phyloP scores from a whole-genome alignment of 352 stramenopile genomes.

The Phytophthora kernoviae region DNA sequence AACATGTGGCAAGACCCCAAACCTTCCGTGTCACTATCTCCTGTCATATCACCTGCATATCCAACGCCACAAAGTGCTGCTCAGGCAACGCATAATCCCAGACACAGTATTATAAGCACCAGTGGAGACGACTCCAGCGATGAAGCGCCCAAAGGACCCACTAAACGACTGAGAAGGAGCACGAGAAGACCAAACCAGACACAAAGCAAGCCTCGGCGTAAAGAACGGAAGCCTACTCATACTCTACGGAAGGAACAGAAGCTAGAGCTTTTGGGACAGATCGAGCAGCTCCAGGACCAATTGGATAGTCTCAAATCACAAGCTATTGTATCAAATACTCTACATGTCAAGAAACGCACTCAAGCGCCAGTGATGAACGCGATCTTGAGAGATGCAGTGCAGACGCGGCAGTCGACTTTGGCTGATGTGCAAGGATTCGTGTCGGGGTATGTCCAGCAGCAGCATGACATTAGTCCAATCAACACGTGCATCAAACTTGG shows the following conservation, averaged over 20 bases:
- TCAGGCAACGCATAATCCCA: not conserved
- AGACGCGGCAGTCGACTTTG: slow-evolving; percentile 32
- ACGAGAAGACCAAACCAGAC: slow-evolving; percentile 5
- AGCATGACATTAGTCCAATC: slow-evolving; percentile 41
- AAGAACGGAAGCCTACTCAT: slow-evolving; percentile 35
- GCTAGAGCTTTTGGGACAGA: slow-evolving; percentile 28
- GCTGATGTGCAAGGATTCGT: slow-evolving; percentile 35
- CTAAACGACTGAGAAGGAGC: slow-evolving; percentile 12
- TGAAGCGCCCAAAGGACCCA: slow-evolving; percentile 9
- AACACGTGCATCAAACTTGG: slow-evolving; percentile 40
- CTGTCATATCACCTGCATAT: not conserved
- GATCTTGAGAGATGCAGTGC: slow-evolving; percentile 34
- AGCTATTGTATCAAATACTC: slow-evolving; percentile 35
- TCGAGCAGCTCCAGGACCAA: slow-evolving; percentile 25
- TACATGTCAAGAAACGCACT: slow-evolving; percentile 38
- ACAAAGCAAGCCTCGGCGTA: slow-evolving; percentile 13
- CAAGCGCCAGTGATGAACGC: slow-evolving; percentile 41
- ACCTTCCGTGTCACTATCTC: not conserved
- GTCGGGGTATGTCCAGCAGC: slow-evolving; percentile 37
- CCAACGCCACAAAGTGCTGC: not conserved
- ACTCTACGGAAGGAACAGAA: slow-evolving; percentile 36
- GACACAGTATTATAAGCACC: slow-evolving; percentile 19
- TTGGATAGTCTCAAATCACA: slow-evolving; percentile 41
- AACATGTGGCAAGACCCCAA: not conserved
- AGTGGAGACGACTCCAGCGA: slow-evolving; percentile 31